Evolutionary conservation across 1,139 yeast genomes (phyloP).

Genomic region (Meyerozyma sp.): DNA sequence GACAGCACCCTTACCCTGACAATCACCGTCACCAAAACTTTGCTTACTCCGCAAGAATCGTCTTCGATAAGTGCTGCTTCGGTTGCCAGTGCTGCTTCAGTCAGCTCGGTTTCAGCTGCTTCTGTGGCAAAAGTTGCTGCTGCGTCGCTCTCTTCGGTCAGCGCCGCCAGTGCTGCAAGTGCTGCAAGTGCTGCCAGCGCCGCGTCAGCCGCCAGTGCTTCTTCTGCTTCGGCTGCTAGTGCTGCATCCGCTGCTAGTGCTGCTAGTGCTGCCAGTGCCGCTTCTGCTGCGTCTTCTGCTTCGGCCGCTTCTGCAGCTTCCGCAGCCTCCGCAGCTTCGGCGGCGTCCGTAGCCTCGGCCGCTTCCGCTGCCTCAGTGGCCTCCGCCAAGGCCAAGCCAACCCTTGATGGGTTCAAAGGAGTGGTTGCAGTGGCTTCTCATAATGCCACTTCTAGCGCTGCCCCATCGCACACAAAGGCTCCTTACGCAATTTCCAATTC

Average conservation of each 20-base stretch:
- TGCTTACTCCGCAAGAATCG: slow-evolving; percentile 39
- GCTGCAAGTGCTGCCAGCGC: slow-evolving; percentile 12
- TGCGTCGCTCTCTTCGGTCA: slow-evolving; percentile 14
- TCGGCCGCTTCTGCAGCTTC: slow-evolving; percentile 5
- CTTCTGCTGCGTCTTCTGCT: slow-evolving; percentile 6
- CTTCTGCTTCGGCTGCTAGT: slow-evolving; percentile 13
- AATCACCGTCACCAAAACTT: slow-evolving; percentile 37
- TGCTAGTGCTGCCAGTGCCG: slow-evolving; percentile 8
- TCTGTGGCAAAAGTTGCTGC: slow-evolving; percentile 12
- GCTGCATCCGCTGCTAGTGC: slow-evolving; percentile 14
- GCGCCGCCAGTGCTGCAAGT: slow-evolving; percentile 9
- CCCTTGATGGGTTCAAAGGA: slow-evolving; percentile 37
- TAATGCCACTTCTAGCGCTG: slow-evolving; percentile 13
- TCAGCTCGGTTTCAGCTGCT: slow-evolving; percentile 15
- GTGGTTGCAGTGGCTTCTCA: slow-evolving; percentile 43
- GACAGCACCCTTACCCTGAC: slow-evolving; percentile 42
- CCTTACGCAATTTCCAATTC: slow-evolving; percentile 7
- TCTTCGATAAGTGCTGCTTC: slow-evolving; percentile 17
- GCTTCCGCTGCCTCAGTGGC: slow-evolving; percentile 5
- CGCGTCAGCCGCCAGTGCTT: slow-evolving; percentile 8
- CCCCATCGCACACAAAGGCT: neutral
- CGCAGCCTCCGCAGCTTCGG: slow-evolving; percentile 7
- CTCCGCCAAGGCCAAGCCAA: slow-evolving; percentile 6
- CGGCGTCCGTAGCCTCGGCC: slow-evolving; percentile 6
- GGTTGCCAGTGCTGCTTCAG: slow-evolving; percentile 14